Base-by-base conservation (phyloP, 1,284 basidiomycete genomes). In the Sanghuangporus weigelae region DNA sequence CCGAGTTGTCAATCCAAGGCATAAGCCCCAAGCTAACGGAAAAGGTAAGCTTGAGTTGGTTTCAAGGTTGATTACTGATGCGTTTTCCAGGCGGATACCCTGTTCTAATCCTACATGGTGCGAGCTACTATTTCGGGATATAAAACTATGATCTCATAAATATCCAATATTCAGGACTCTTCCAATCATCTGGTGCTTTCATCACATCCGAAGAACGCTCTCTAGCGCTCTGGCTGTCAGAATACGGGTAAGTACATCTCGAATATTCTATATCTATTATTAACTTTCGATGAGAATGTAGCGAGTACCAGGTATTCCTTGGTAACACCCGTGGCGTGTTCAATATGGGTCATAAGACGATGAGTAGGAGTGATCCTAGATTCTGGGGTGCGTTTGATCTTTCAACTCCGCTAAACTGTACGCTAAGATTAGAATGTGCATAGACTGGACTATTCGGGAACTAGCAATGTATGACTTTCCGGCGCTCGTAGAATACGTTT, bases 381-480 rank as follows among this genome's bases (percentile, higher is more conserved):
- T 85, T 86, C 70, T 86, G 84, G 84, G 81, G 79, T 79, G 65
- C 67, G 76, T 72, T 56, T 3, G 19, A 21, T 57, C 14, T 14
- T 5, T 57, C 66, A 55, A 54, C 57, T 26, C 61, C 62, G 1
- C 39, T 23, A 44, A 51, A 5, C 60, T 67, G 68, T 54, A 19
- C 7, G 1, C 50, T 63, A 38, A 36, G 2, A 16, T 35, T 26
- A 21, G 16, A 7, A 16, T 7, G 12, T 44, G 6, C 35, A 12
- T 66, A 80, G 82, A 86, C 71, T 86, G 83, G 79, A 85, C 84
- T 51, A 84, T 86, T 63, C 75, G 81, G 10, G 84, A 86, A 65
- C 71, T 85, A 26, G 84, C 84, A 4, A 77, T 83, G 73, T 84
- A 85, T 71, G 84, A 86, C 69, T 70, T 86, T 14, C 84, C 84